Evolutionary conservation across 1,139 yeast genomes (phyloP), one percentile per base, ranked within the genome.

Genomic region (Protomyces macrosporus): DNA sequence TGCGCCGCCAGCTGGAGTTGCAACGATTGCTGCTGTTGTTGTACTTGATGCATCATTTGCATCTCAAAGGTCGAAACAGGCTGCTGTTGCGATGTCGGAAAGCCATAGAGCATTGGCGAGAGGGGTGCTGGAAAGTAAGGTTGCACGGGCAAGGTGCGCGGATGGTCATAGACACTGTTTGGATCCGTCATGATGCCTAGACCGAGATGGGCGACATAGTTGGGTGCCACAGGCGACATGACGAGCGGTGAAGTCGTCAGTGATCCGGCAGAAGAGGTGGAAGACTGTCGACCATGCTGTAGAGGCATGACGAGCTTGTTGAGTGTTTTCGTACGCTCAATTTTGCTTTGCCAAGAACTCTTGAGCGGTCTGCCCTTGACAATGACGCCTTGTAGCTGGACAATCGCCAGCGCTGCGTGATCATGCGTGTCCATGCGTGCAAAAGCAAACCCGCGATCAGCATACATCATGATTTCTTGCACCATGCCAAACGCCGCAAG

Each of bases 381-480:
- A 65, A 81, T 81, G 70, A 83, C 82, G n/a, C 95, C 95, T 30
- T 85, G 82, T 67, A 90, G 78, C 71, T 88, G 93, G 35, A 87
- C 87, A 71, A 90, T 89, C 62, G 96, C 95, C 74, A 88, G 78
- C 1, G 96, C 95, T 3, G 97, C 97, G 67, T 89, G 79, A 71
- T 89, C 96, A 74, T 90, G 97, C 55, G 88, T 81, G 71, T 88
- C 96, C 72, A 86, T 89, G 75, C 86, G 87, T 67, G 88, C 93
- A 78, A 90, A 90, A 2, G 93, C 93, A 77, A 89, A 87, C 6
- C 89, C 90, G 72, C 85, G 83, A 66, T 89, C 96, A 4, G 91
- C 87, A 69, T 87, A 87, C 72, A 87, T 82, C 73, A 87, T 87
- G 73, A 90, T 84, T 69, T 88, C 95, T 66, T 87, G 86, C 71